Evolutionary conservation across 164 flowering plant species (phyloP), one percentile per base, ranked within the genome.

Genomic region (Magnolia sinica): DNA sequence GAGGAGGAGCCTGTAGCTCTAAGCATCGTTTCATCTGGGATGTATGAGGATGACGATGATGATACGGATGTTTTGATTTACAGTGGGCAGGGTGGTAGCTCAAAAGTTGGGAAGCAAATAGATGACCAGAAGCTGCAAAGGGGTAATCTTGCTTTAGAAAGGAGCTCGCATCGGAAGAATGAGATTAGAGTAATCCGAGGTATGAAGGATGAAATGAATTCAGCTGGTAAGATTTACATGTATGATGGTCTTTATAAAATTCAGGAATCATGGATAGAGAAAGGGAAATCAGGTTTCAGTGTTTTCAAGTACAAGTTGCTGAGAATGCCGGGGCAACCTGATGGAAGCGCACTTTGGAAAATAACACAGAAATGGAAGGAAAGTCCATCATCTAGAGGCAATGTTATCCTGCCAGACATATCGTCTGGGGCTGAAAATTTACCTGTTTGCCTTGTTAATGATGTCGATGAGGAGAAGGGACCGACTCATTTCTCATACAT

Each of bases 121-220:
- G 68, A 70, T 50, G 89, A 89, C 76, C 92, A 87, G 78, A 87
- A 89, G 79, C 88, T 89, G 37, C 88, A 87, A 75, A 85, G 89
- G 74, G 92, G 92, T 67, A 89, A 89, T 79, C 89, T 89, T 37
- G 92, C 92, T 49, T 59, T 89, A 71, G 88, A 88, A 73, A 83
- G 75, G 79, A 88, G 91, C 75, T 76, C 78, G 50, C 87, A 73
- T n/a, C 79, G 82, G 67, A 83, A 74, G 16, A 88, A 86, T 80
- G 88, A 84, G 22, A 83, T 88, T 20, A 82, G 91, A 67, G 91
- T 88, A 14, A 82, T 86, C 20, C 86, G 91, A 9, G 88, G 91
- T 8, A 55, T 86, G 70, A 85, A 80, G 74, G 87, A 87, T 79
- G 51, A 22, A 8, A 29, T 49, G 8, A 85, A 71, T 78, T 78